A percentile compares a stretch with the other conserved stretches of the same genome.
These are phyloP conservation scores for Mesostigma viride DNA, from an alignment of 139 green algal species.

Conservation along the genomic window DNA sequence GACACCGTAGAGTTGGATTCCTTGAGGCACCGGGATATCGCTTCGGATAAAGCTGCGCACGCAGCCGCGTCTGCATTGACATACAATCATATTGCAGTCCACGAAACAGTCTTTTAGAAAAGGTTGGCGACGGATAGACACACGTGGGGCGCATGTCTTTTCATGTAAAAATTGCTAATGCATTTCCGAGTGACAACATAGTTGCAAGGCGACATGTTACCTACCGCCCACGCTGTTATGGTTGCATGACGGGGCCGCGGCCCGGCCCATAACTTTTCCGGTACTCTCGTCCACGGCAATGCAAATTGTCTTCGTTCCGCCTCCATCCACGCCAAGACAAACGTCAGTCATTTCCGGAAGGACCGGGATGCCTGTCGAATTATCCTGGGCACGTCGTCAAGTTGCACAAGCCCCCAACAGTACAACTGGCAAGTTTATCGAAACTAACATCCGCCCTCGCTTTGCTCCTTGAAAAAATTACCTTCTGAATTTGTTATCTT, in stretches of 20 bases:
- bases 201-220: neutral
- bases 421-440: too few relatives aligned
- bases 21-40: slow-evolving; percentile 1
- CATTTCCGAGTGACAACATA: neutral
- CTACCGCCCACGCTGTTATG: slow-evolving; percentile 13
- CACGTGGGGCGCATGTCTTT: too few relatives aligned
- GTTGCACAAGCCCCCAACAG: too few relatives aligned
- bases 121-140: too few relatives aligned
- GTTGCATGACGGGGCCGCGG: neutral
- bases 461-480: too few relatives aligned
- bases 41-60: neutral
- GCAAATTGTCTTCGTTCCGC: slow-evolving; percentile 6
- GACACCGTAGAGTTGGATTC: neutral
- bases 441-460: too few relatives aligned
- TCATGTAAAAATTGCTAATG: neutral
- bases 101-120: too few relatives aligned
- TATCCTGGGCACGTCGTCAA: too few relatives aligned
- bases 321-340: slow-evolving; percentile 7
- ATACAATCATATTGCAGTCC: too few relatives aligned
- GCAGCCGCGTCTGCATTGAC: slow-evolving; percentile 5
- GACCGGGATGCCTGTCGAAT: too few relatives aligned
- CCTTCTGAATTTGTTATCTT: too few relatives aligned
- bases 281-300: neutral
- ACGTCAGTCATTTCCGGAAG: neutral
- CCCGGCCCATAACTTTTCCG: neutral